Conservation (phyloP, 1,139 yeast species). For the Sugiyamaella xylanicola region DNA sequence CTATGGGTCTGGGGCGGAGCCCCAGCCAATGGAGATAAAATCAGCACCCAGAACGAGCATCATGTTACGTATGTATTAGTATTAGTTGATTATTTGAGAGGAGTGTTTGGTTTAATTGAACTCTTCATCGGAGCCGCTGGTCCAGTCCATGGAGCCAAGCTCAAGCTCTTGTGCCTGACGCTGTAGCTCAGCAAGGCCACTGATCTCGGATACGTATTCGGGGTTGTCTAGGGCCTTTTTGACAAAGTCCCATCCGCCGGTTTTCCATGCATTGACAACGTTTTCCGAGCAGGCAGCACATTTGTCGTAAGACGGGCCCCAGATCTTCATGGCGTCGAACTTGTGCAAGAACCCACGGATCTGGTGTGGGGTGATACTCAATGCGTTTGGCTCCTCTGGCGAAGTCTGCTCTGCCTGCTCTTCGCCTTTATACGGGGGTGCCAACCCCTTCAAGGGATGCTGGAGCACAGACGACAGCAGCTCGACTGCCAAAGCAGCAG, state of each 20-base stretch:
- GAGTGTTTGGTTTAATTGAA: background rate
- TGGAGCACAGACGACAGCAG: constrained; percentile 74
- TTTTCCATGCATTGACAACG: constrained; percentile 54
- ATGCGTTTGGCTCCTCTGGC: constrained; percentile 40
- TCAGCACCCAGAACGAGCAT: constrained; percentile 5
- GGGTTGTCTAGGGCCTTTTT: constrained; percentile 65
- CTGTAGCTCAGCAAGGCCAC: constrained; percentile 77
- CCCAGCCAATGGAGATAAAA: background rate
- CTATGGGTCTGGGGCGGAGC: background rate
- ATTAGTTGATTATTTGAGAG: background rate
- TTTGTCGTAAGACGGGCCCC: constrained; percentile 68
- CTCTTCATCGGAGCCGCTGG: constrained; percentile 5
- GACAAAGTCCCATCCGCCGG: constrained; percentile 80
- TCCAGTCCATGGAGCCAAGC: constrained; percentile 9
- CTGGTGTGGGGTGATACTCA: constrained; percentile 87
- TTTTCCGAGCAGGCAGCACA: constrained; percentile 83
- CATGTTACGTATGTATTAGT: constrained; percentile 31
- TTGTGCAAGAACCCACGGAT: constrained; percentile 77
- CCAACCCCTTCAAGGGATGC: constrained; percentile 55
- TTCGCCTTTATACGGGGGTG: constrained; percentile 44
- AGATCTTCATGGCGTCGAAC: constrained; percentile 63
- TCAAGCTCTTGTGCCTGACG: constrained; percentile 41
- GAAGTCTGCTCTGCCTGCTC: constrained; percentile 23
- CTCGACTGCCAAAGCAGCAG: constrained; percentile 87
- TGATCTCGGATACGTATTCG: constrained; percentile 66